Evolutionary conservation across 2,329 filamentous ascomycete genomes (phyloP), one percentile per base, ranked within the genome.

Genomic region (Pseudogymnoascus verrucosus): DNA sequence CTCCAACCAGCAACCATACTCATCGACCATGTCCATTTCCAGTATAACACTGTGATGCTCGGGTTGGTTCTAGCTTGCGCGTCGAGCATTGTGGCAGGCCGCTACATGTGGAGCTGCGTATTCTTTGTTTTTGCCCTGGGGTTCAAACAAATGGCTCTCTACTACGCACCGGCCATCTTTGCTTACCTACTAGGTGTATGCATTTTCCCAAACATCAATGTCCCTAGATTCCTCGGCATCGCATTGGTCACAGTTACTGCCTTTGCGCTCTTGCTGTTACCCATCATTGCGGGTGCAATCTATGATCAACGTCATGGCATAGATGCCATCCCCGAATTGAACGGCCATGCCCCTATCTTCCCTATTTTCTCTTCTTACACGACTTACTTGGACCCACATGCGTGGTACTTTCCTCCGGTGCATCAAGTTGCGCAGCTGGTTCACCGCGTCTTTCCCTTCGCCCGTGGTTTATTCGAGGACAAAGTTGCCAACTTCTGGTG

Each of bases 401-500:
- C 90, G 1, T 81, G 84, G 72, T 87, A 91, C 71, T 95, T 91
- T 71, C 88, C 91, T 0, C 75, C 90, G 11, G 72, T 93, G 4
- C 85, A 95, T 71, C 92, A 96, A 74, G 71, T 96, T 37, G 80
- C 88, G 0, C 96, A 99, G 76, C 84, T 92, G 69, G 77, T 97
- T 10, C 91, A 97, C 74, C 89, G 95, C n/a, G 84, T 98, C 64
- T 98, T 99, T 71, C 95, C 96, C 0, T 97, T 99, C 73, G 87
- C 93, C 1, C 87, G 95, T n/a, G 95, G 95, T 3, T 79, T 99
- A 5, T 99, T 98, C 71, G 96, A 99, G 77, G 95, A 98, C 79
- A 99, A 99, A 76, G 96, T 99, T 19, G 95, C 95, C 71, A 99
- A 99, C 74, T 89, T 97, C 71, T 99, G 95, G 95, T 99, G 95